Base-by-base conservation (phyloP, 2,329 filamentous ascomycete species). In the Aspergillus vadensis region DNA sequence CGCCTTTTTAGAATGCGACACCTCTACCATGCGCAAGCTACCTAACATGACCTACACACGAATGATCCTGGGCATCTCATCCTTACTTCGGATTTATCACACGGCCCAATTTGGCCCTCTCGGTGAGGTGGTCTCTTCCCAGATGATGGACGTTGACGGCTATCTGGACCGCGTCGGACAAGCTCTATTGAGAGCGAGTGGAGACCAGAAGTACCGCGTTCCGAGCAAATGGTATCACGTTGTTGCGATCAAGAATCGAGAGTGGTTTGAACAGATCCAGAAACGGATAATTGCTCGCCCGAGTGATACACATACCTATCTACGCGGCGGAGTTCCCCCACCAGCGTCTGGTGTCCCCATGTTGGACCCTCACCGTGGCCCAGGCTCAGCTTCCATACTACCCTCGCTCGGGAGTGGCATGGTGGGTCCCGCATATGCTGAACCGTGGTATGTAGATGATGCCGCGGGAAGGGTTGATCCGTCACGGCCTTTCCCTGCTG, bases 181-280 rank as follows among this genome's bases (percentile, higher is more conserved):
- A 17, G 52, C 52, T 8, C 52, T 55, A 4, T n/a, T 21, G 17
- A n/a, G 19, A 19, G 52, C 52, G 23, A 44, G 52, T 9, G 52
- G 43, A 14, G 43, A 55, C 2, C 39, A 47, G 23, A 44, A 32
- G 10, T 55, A 30, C 39, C 52, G 52, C 52, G 52, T 55, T 9
- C 52, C 52, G 25, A 55, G 52, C 52, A 55, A 55, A 36, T 55
- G 52, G 52, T 32, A 55, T 21, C 39, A 55, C 15, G 39, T 55
- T 23, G 25, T 55, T 14, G 52, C 52, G 10, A 25, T 55, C 52
- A 55, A 55, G 12, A 55, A 55, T 21, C 25, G 52, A 15, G 52
- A 55, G 5, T 55, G 52, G 52, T 55, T 47, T 21, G 52, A 55
- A 14, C 38, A 55, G 52, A 17, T 55, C 4, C 52, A 47, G 14